These are phyloP conservation scores for Trichophyton mentagrophytes DNA, from an alignment of 2,329 filamentous ascomycete species.

Conservation along the genomic window DNA sequence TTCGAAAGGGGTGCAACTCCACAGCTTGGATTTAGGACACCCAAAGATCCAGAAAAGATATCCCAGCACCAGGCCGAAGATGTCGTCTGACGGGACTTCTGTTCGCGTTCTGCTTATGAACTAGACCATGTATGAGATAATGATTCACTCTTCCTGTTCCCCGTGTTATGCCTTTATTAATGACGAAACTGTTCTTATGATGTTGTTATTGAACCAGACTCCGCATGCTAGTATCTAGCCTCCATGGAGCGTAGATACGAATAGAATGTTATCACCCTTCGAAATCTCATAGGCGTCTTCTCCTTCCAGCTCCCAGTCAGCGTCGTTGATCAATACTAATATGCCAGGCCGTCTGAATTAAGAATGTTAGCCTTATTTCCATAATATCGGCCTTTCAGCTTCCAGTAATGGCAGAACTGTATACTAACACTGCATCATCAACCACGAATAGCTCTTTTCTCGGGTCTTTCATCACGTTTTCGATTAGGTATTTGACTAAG, in stretches of 20 bases:
- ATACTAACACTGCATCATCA: slow-evolving; percentile 70
- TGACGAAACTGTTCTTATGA: background rate
- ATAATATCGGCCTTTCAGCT: background rate
- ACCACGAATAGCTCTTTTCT: slow-evolving; percentile 82
- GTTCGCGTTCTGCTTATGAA: background rate
- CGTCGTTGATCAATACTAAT: slow-evolving; percentile 91
- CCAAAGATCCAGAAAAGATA: slow-evolving; percentile 33
- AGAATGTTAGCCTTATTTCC: slow-evolving; percentile 14
- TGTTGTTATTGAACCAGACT: background rate
- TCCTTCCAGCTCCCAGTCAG: slow-evolving; percentile 95
- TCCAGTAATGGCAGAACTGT: background rate
- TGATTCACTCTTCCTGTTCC: background rate
- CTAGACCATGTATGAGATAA: background rate
- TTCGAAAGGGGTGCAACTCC: slow-evolving; percentile 31
- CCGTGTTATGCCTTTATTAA: background rate
- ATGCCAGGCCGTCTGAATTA: slow-evolving; percentile 74
- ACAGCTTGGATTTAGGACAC: slow-evolving; percentile 30
- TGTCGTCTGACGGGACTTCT: slow-evolving; percentile 23
- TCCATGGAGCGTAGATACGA: slow-evolving; percentile 92
- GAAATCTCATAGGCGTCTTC: slow-evolving; percentile 82
- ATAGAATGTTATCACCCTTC: slow-evolving; percentile 73
- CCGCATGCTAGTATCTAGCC: slow-evolving; percentile 42
- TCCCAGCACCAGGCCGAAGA: slow-evolving; percentile 35
- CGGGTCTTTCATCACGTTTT: slow-evolving; percentile 70
- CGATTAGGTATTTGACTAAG: slow-evolving; percentile 66